These are phyloP conservation scores for Solanum etuberosum DNA, from an alignment of 257 asterid genomes.

Conservation along the genomic window DNA sequence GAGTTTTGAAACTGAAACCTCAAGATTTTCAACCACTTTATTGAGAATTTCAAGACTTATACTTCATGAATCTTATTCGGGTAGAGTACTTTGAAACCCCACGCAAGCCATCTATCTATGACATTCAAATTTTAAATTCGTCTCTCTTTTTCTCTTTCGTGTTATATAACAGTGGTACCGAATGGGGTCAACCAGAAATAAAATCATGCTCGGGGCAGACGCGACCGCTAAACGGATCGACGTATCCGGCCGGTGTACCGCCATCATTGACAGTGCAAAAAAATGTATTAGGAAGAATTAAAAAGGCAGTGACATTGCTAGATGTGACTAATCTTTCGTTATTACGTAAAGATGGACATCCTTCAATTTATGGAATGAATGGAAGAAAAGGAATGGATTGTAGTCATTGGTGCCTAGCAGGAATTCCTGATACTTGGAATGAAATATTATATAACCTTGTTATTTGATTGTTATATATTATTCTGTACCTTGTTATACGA, in stretches of 20 bases:
- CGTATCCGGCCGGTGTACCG: slow-evolving; percentile 64
- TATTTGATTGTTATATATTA: neutral
- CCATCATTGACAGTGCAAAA: slow-evolving; percentile 45
- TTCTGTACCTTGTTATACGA: neutral
- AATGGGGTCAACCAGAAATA: slow-evolving; percentile 54
- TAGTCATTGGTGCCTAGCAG: slow-evolving; percentile 92
- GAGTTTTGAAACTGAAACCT: too few species aligned
- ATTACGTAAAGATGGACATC: slow-evolving; percentile 81
- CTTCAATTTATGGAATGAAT: slow-evolving; percentile 61
- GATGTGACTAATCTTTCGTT: slow-evolving; percentile 67
- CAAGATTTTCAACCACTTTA: too few species aligned
- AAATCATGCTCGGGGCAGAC: slow-evolving; percentile 44
- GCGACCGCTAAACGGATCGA: slow-evolving; percentile 40
- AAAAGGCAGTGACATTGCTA: slow-evolving; percentile 40
- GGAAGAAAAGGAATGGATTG: slow-evolving; percentile 47
- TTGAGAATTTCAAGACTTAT: too few species aligned
- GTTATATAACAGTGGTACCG: slow-evolving; percentile 36
- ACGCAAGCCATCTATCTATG: neutral
- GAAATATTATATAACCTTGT: slow-evolving; percentile 52
- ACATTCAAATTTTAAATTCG: neutral
- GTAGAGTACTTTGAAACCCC: too few species aligned
- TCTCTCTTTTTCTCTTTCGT: neutral
- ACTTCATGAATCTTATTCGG: neutral
- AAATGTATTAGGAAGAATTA: slow-evolving; percentile 38
- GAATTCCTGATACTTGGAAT: slow-evolving; percentile 92